phyloP scores from a whole-genome alignment of 2,329 filamentous ascomycete species.

The Penicillium italicum region DNA sequence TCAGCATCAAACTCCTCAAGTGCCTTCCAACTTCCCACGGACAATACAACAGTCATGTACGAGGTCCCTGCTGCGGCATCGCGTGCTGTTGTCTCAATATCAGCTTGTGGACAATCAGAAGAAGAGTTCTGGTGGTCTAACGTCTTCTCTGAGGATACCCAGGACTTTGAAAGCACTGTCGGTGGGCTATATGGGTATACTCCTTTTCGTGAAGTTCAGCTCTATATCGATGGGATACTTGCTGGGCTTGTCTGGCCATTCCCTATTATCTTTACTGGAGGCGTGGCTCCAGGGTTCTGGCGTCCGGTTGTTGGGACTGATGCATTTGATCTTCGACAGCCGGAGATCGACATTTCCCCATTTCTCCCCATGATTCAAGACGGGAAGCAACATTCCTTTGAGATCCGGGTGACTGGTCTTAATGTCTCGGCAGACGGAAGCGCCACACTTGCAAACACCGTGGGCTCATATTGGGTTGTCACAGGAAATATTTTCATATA shows the following conservation, averaged over 20 bases:
- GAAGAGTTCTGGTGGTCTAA: constrained; percentile 90
- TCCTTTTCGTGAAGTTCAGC: constrained; percentile 73
- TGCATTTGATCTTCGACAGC: constrained; percentile 72
- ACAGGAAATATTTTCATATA: constrained; percentile 80
- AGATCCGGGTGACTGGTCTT: constrained; percentile 64
- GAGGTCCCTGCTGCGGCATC: constrained; percentile 63
- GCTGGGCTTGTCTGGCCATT: constrained; percentile 79
- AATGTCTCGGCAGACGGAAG: constrained; percentile 52
- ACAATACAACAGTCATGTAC: constrained; percentile 58
- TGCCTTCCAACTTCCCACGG: constrained; percentile 63
- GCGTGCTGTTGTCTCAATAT: constrained; percentile 70
- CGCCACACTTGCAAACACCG: constrained; percentile 51
- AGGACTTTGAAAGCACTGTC: constrained; percentile 56
- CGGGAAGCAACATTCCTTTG: constrained; percentile 62
- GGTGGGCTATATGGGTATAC: constrained; percentile 63
- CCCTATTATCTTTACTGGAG: constrained; percentile 77
- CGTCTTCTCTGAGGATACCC: constrained; percentile 59
- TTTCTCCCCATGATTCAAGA: constrained; percentile 69
- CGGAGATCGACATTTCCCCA: constrained; percentile 77
- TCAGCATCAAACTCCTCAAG: constrained; percentile 52
- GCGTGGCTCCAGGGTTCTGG: constrained; percentile 72
- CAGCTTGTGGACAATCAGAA: constrained; percentile 68
- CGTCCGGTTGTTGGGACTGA: constrained; percentile 74
- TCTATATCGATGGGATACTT: constrained; percentile 67
- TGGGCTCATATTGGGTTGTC: constrained; percentile 69